Evolutionary conservation across 371 early-diverging fungal genomes (phyloP).

Genomic region (Apophysomyces variabilis): DNA sequence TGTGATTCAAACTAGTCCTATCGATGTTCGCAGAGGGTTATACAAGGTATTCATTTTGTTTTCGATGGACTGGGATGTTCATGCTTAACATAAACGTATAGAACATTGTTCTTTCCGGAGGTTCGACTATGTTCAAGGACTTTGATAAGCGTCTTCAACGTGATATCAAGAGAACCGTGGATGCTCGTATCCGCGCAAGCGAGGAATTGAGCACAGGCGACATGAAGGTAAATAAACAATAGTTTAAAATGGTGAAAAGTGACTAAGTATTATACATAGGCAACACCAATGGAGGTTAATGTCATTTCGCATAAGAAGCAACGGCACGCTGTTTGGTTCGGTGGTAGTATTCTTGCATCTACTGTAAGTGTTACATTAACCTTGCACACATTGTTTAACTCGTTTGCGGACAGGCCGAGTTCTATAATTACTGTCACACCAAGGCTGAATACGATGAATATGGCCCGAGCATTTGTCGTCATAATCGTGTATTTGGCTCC

Average conservation of each 20-base stretch:
- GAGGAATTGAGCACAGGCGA: conserved; percentile 75
- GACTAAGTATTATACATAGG: conserved; percentile 42
- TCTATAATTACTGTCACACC: conserved; percentile 92
- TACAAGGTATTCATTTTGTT: conserved; percentile 69
- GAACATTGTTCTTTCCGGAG: conserved; percentile 98
- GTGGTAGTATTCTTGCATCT: conserved; percentile 91
- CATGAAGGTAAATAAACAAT: conserved; percentile 43
- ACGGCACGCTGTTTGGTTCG: conserved; percentile 98
- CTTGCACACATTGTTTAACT: background rate
- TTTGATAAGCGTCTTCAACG: conserved; percentile 94
- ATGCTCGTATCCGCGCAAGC: conserved; percentile 76
- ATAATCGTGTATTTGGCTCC: conserved; percentile 90
- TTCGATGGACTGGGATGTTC: background rate
- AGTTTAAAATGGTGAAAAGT: background rate
- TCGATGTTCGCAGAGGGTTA: conserved; percentile 95
- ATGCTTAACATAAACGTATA: conserved; percentile 22
- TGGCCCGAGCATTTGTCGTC: conserved; percentile 94
- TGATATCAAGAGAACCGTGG: conserved; percentile 91
- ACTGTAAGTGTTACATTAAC: conserved; percentile 65
- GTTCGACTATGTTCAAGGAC: conserved; percentile 98
- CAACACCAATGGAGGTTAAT: conserved; percentile 92
- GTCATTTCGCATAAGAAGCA: conserved; percentile 98
- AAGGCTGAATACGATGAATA: conserved; percentile 98
- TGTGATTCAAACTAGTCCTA: conserved; percentile 95
- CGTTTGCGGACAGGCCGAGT: conserved; percentile 68